Evolutionary conservation across 495 filamentous ascomycete species (phyloP).

Genomic region (Aspergillus ostianus): DNA sequence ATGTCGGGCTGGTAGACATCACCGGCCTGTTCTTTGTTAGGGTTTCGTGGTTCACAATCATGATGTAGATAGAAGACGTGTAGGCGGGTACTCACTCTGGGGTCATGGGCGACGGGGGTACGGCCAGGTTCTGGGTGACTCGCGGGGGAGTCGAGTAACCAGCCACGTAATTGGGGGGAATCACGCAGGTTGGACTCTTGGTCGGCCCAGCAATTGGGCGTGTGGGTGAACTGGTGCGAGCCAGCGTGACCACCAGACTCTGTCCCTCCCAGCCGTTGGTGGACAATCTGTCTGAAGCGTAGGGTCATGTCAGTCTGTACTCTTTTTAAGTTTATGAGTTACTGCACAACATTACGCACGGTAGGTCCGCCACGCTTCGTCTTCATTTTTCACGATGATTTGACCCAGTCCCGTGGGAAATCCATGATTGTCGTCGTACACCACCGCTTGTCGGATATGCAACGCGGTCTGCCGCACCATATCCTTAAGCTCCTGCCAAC

Average conservation of each 20-base stretch:
- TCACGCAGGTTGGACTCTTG: slow-evolving; percentile 36
- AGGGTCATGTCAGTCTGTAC: background rate
- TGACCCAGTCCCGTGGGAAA: slow-evolving; percentile 47
- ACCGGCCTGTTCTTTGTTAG: slow-evolving; percentile 24
- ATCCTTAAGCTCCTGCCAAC: slow-evolving; percentile 51
- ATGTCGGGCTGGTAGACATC: slow-evolving; percentile 26
- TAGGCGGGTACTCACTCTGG: slow-evolving; percentile 31
- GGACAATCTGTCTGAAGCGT: slow-evolving; percentile 36
- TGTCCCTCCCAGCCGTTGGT: slow-evolving; percentile 48
- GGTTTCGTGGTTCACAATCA: background rate
- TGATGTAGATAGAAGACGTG: background rate
- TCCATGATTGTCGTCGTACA: slow-evolving; percentile 48
- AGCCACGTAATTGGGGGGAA: slow-evolving; percentile 26
- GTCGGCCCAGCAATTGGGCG: slow-evolving; percentile 46
- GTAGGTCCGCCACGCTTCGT: slow-evolving; percentile 49
- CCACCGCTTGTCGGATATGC: slow-evolving; percentile 49
- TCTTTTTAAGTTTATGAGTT: background rate
- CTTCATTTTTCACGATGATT: slow-evolving; percentile 50
- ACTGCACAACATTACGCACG: slow-evolving; percentile 27
- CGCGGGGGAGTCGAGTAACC: slow-evolving; percentile 40
- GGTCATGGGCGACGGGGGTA: slow-evolving; percentile 40
- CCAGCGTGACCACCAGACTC: slow-evolving; percentile 44
- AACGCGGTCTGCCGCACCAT: slow-evolving; percentile 46
- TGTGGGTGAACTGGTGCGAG: slow-evolving; percentile 43
- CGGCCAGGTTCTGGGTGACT: slow-evolving; percentile 26